phyloP scores from a whole-genome alignment of 106 monocot species.

The Dioscorea zingiberensis region DNA sequence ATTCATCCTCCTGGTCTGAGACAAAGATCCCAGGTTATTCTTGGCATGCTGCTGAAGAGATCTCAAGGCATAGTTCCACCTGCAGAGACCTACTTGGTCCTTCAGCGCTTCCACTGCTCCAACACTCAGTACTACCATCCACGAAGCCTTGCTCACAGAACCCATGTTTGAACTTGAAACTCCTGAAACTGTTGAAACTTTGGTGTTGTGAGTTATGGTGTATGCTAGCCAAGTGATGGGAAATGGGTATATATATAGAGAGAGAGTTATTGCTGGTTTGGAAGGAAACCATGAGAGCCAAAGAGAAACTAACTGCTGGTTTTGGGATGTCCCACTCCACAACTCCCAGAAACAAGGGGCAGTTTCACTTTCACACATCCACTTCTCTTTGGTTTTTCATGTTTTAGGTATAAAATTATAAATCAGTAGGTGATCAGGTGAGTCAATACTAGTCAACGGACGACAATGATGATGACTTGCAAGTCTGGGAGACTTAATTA shows the following conservation, averaged over 20 bases:
- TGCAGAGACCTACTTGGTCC: conserved; percentile 45
- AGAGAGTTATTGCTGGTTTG: neutral
- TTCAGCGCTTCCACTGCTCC: conserved; percentile 37
- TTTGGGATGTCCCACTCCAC: neutral
- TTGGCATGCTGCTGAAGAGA: conserved; percentile 17
- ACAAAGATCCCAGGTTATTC: neutral
- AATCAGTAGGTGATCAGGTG: too few species aligned
- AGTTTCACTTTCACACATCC: too few species aligned
- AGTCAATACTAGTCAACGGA: too few species aligned
- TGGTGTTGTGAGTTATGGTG: neutral
- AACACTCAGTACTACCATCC: conserved; percentile 29
- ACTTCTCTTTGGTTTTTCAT: too few species aligned
- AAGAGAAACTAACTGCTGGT: neutral
- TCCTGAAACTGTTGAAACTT: neutral
- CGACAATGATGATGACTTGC: too few species aligned
- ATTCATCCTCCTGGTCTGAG: neutral
- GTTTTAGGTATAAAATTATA: too few species aligned
- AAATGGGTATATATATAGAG: neutral
- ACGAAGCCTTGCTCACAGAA: conserved; percentile 4
- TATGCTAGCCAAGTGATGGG: neutral
- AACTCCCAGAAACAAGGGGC: too few species aligned
- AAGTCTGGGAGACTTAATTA: too few species aligned
- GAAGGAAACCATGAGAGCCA: neutral
- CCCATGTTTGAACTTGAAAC: neutral
- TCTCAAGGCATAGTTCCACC: conserved; percentile 46